Base-by-base conservation (phyloP, 306 rosid species). In the Leucaena leucocephala region DNA sequence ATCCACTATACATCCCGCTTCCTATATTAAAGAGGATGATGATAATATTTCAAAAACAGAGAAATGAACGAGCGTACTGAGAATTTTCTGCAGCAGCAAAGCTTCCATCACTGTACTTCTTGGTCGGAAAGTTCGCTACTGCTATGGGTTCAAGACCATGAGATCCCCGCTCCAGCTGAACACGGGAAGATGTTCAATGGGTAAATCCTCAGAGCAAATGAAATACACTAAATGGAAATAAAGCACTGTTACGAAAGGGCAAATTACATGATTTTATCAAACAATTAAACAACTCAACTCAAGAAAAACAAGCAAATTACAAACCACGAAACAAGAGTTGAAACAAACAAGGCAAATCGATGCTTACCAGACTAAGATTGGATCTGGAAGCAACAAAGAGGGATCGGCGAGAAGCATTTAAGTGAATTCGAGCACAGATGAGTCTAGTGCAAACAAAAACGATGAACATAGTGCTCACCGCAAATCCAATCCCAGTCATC, bases 401-500 rank as follows among this genome's bases (percentile, higher is more conserved):
- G 73, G 98, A 88, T 73, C 98, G 88, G 68, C 97, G 83, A 3
- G 92, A 82, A 82, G 91, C 92, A 86, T 89, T 90, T 79, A 89
- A 81, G 68, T 89, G 98, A 86, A 94, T 90, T 86, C 94, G 88
- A 54, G 97, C 97, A 82, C 98, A 94, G 58, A 94, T 48, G n/a
- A 94, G 94, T 65, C 97, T 89, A 0, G 97, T 92, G 79, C 94
- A 94, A 11, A 94, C 92, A 77, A 90, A 92, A 64, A 94, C 92
- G 84, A 94, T 94, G 93, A 94, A 94, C 94, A 89, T 82, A 74
- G 94, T 88, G 87, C 98, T 94, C 69, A 94, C 97, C n/a, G 89
- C 91, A 64, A 94, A 94, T 19, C 97, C 98, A 88, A 92, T 90
- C 79, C 89, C 93, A n/a, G 94, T 94, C 98, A 94, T 94, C 84